Conservation (phyloP, 768 basidiomycete genomes). For the Saitozyma sp. region DNA sequence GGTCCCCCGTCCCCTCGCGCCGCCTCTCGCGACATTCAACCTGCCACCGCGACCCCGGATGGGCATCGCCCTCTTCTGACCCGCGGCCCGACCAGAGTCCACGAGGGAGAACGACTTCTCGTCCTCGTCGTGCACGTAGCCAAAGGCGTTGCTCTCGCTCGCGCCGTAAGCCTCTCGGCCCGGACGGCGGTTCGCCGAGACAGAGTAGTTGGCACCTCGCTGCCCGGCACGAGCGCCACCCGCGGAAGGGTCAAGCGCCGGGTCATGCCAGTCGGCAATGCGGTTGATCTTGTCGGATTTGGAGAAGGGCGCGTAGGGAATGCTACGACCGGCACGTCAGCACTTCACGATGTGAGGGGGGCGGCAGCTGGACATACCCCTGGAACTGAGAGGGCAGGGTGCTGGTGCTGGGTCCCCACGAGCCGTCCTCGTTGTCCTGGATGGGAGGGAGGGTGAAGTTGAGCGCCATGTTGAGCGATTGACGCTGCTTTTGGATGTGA, state of each 20-base stretch:
- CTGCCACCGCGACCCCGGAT: constrained; percentile 23
- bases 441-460: constrained; percentile 79
- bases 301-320: constrained; percentile 97
- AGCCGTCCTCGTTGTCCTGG: constrained; percentile 86
- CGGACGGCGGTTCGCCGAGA: constrained; percentile 16
- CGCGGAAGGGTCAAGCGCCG: constrained; percentile 59
- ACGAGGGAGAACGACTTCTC: constrained; percentile 96
- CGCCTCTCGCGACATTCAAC: constrained; percentile 20
- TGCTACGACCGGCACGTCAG: constrained; percentile 52
- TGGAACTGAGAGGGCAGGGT: constrained; percentile 83
- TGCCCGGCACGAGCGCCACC: constrained; percentile 11
- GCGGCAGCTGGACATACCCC: constrained; percentile 58
- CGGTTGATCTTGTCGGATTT: constrained; percentile 98
- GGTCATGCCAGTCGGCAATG: constrained; percentile 82
- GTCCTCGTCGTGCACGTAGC: constrained; percentile 97
- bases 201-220: constrained; percentile 8
- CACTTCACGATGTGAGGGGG: background rate
- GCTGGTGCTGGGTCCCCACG: constrained; percentile 62
- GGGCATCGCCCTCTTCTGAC: constrained; percentile 11
- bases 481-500: too few relatives aligned
- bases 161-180: constrained; percentile 83
- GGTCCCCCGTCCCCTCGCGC: constrained; percentile 25
- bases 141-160: constrained; percentile 73
- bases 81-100: constrained; percentile 63
- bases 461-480: constrained; percentile 25